A percentile compares a stretch with the other conserved stretches of the same genome.
phyloP scores from a whole-genome alignment of 148 eudicot genomes.

The Arbutus unedo region DNA sequence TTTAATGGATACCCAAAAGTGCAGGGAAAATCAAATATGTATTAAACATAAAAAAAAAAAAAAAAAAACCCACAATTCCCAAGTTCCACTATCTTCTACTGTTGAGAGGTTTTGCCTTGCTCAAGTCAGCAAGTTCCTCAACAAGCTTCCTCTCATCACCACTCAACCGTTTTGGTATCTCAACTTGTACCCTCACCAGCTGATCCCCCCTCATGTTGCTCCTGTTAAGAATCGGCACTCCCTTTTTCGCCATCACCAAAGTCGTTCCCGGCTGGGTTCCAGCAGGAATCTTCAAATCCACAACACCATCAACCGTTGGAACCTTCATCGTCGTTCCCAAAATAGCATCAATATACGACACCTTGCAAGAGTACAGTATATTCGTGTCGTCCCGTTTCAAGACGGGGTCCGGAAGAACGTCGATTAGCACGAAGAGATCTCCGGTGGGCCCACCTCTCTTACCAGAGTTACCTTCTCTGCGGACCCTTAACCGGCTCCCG shows the following conservation, averaged over 20 bases:
- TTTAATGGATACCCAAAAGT: not conserved
- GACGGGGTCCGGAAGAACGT: slow-evolving; percentile 67
- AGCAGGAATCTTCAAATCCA: slow-evolving; percentile 80
- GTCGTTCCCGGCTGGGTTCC: slow-evolving; percentile 96
- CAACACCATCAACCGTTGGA: slow-evolving; percentile 83
- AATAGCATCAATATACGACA: slow-evolving; percentile 84
- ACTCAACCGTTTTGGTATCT: slow-evolving; percentile 80
- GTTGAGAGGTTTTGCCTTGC: slow-evolving; percentile 61
- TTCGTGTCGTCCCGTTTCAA: slow-evolving; percentile 82
- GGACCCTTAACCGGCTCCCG: slow-evolving; percentile 75
- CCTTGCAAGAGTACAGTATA: slow-evolving; percentile 79
- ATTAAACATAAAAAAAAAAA: not conserved
- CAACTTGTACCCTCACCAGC: slow-evolving; percentile 79
- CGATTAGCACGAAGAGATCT: slow-evolving; percentile 69
- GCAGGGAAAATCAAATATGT: not conserved
- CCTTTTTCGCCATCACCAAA: slow-evolving; percentile 86
- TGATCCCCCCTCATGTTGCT: slow-evolving; percentile 83
- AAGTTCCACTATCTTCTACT: slow-evolving; percentile 41
- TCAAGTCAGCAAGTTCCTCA: slow-evolving; percentile 75
- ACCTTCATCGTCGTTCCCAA: slow-evolving; percentile 76
- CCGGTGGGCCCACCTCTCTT: slow-evolving; percentile 90
- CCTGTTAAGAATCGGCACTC: slow-evolving; percentile 76
- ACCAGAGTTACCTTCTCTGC: slow-evolving; percentile 81
- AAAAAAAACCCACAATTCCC: not conserved
- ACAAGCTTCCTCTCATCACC: slow-evolving; percentile 79